These are phyloP conservation scores for Cyamopsis tetragonoloba DNA, from an alignment of 306 rosid species.

Conservation along the genomic window DNA sequence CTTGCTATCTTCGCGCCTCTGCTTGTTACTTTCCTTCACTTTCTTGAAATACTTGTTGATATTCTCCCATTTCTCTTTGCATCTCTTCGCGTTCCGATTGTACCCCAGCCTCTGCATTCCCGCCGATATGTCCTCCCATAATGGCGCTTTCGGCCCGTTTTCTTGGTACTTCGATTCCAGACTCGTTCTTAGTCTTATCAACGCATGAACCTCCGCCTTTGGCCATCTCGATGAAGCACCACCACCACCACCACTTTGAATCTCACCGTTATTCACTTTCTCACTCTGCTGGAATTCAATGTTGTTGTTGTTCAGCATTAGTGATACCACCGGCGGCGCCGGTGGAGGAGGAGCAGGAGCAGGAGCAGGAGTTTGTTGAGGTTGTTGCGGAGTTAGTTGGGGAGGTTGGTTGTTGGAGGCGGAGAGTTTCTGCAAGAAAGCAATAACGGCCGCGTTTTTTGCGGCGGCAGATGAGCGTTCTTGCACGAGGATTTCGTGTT, in stretches of 20 bases:
- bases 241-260: background rate
- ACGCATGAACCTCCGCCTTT: slow-evolving; percentile 58
- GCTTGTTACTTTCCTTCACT: slow-evolving; percentile 65
- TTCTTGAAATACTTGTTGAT: slow-evolving; percentile 95
- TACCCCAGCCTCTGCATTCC: slow-evolving; percentile 75
- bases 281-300: slow-evolving; percentile 21
- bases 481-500: slow-evolving; percentile 61
- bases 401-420: background rate
- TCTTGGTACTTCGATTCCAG: slow-evolving; percentile 72
- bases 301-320: background rate
- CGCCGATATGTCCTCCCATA: slow-evolving; percentile 87
- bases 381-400: background rate
- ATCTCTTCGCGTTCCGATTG: slow-evolving; percentile 68
- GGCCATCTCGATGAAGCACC: slow-evolving; percentile 49
- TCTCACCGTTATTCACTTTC: slow-evolving; percentile 19
- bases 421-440: slow-evolving; percentile 58
- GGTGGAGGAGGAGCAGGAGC: too few relatives aligned
- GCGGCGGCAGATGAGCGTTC: slow-evolving; percentile 70
- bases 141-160: slow-evolving; percentile 69
- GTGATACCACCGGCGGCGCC: background rate
- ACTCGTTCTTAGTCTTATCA: slow-evolving; percentile 55
- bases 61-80: slow-evolving; percentile 99
- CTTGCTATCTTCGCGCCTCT: slow-evolving; percentile 66
- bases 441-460: slow-evolving; percentile 63
- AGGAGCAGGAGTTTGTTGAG: background rate